Evolutionary conservation across 306 rosid genomes (phyloP), one percentile per base, ranked within the genome.

Genomic region (Argentina anserina): DNA sequence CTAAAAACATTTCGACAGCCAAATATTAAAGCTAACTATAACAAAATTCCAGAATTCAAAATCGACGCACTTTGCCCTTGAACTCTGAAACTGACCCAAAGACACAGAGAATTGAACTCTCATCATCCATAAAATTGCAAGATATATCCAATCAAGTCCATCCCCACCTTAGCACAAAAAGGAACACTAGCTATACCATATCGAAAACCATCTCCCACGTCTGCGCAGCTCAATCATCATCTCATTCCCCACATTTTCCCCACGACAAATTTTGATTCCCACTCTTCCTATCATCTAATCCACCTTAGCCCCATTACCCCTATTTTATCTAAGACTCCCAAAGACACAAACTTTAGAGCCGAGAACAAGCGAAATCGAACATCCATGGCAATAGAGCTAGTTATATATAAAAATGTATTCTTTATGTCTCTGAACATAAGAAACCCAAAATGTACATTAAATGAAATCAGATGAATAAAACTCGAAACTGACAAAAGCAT

Each of bases 381-480:
- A 14, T n/a, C 52, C 34, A 13, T 5, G 33, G 41, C 63, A 49
- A 50, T 23, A 13, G 3, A n/a, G 0, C 47, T 13, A 13, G 7
- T 4, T 7, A 14, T 2, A 23, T 34, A 36, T n/a, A n/a, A 50
- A 25, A n/a, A 21, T 40, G 34, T 7, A 50, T 43, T 14, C 49
- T 21, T 21, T n/a, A 36, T 36, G 3, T 33, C 28, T 4, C 65
- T 37, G 6, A 12, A 53, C 28, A 20, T 9, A 39, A 39, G 28
- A 70, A 70, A 37, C 50, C 75, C 49, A 25, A 42, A 53, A 53
- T 8, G 63, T 52, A 53, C 23, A 33, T 7, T 39, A 4, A 3
- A 7, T 15, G 36, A 70, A 70, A 70, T 70, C 39, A 4, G 49
- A 70, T 70, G 26, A 69, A 18, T n/a, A 20, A 52, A 69, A 31